phyloP scores from a whole-genome alignment of 495 filamentous ascomycete species.

The Penicillium subrubescens region DNA sequence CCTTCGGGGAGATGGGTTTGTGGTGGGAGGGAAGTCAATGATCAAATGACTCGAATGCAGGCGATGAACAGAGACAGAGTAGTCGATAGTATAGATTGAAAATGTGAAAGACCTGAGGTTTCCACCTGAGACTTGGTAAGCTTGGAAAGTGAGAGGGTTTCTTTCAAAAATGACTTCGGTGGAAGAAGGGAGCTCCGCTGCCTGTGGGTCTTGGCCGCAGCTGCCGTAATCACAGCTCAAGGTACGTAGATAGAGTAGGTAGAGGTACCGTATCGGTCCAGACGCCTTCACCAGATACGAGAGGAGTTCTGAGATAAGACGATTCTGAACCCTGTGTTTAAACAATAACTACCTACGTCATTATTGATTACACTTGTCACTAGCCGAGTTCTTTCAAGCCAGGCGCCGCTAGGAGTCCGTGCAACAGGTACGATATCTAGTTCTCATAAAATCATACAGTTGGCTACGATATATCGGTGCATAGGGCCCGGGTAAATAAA shows the following conservation, averaged over 20 bases:
- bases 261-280: no score
- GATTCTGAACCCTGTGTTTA: neutral
- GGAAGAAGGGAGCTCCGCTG: constrained; percentile 10
- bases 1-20: neutral
- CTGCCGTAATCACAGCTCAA: neutral
- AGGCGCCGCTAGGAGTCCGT: no score
- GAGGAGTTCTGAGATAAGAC: neutral
- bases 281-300: neutral
- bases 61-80: neutral
- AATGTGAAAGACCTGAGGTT: neutral
- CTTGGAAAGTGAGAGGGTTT: neutral
- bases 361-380: neutral
- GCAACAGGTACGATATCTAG: no score
- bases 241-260: no score
- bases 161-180: neutral
- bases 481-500: neutral
- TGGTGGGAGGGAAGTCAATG: constrained; percentile 1
- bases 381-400: neutral
- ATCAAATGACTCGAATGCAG: neutral
- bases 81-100: neutral
- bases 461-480: no score
- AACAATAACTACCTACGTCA: neutral
- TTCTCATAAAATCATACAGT: neutral
- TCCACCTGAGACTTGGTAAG: neutral
- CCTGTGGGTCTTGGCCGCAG: neutral